Evolutionary conservation across 2,329 filamentous ascomycete species (phyloP).

Genomic region (Botrytis fragariae): DNA sequence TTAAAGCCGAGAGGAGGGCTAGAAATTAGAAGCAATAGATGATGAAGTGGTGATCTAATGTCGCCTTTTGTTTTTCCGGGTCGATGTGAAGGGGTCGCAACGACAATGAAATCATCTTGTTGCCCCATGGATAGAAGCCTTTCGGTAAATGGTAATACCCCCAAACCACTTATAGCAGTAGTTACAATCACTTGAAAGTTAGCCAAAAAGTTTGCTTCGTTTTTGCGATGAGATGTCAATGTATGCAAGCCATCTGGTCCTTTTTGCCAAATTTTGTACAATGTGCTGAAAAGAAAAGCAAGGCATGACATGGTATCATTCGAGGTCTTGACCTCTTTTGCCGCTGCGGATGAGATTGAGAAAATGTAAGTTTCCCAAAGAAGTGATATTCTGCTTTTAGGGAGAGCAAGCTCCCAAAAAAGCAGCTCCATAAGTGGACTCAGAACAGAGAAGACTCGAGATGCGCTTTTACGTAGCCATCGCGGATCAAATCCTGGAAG

Average conservation of each 20-base stretch:
- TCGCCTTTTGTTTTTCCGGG: slow-evolving; percentile 48
- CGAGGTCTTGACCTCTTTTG: slow-evolving; percentile 87
- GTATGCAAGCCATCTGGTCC: slow-evolving; percentile 42
- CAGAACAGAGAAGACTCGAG: slow-evolving; percentile 61
- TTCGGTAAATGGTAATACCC: slow-evolving; percentile 61
- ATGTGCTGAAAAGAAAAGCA: slow-evolving; percentile 64
- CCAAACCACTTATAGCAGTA: slow-evolving; percentile 51
- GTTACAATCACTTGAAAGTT: slow-evolving; percentile 52
- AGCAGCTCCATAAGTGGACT: slow-evolving; percentile 58
- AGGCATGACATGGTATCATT: slow-evolving; percentile 79
- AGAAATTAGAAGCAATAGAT: slow-evolving; percentile 60
- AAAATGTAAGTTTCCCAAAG: slow-evolving; percentile 63
- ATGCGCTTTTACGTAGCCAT: slow-evolving; percentile 76
- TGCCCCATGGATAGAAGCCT: slow-evolving; percentile 53
- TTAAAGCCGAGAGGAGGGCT: slow-evolving; percentile 28
- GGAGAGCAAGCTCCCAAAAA: slow-evolving; percentile 60
- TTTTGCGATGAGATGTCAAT: slow-evolving; percentile 22
- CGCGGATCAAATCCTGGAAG: slow-evolving; percentile 80
- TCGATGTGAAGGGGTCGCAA: slow-evolving; percentile 63
- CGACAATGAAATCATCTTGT: slow-evolving; percentile 58
- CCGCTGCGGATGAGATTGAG: slow-evolving; percentile 64
- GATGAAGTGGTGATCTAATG: slow-evolving; percentile 60
- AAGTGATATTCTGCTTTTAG: slow-evolving; percentile 52
- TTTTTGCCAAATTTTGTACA: slow-evolving; percentile 66
- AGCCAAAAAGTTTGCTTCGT: slow-evolving; percentile 51